Base-by-base conservation (phyloP, 192 early-diverging fungal species). In the Podila epicladia region DNA sequence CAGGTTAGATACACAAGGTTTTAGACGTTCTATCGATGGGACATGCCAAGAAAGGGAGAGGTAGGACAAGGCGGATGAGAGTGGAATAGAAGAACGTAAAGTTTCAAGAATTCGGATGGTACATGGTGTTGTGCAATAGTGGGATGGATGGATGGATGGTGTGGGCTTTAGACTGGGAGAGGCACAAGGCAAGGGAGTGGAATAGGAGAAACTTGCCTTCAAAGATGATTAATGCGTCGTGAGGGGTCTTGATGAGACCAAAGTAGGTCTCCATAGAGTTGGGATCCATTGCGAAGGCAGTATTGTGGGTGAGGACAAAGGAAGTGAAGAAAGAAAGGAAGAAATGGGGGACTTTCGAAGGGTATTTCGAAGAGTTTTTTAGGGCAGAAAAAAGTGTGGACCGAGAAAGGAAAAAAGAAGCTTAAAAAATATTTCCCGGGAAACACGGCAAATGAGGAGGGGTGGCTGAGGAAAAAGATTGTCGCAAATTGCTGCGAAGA, bases 221-320 rank as follows among this genome's bases (percentile, higher is more conserved):
- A 74, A 97, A 96, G 48, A 97, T 82, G 32, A 95, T 85, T 57
- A 97, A 85, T 4, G 95, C 96, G 68, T 97, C 96, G 68, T 95
- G 92, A 65, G 93, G 92, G 13, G 95, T 90, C 84, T 94, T 93
- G 64, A 97, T 91, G 63, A 92, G 92, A 62, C 95, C 96, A 85
- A 89, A 91, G 74, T 92, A 96, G 32, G 93, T 92, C 82, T 94
- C 93, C 91, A 95, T 91, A 57, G 75, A 78, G 48, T 85, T 87
- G 41, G 82, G 74, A 41, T 80, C 77, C 77, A 80, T 80, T 31
- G 49, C 28, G 17, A 7, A 53, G n/a, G 35, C 26, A 26, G n/a
- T 48, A 59, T 61, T n/a, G 51, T 38, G 74, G 74, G 9, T 31
- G 28, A 38, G 59, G 19, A 33, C 5, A 48, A 57, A 12, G 60